A percentile compares a stretch with the other conserved stretches of the same genome.
phyloP scores from a whole-genome alignment of 2,329 filamentous ascomycete species.

The Xylariaceae sp. region DNA sequence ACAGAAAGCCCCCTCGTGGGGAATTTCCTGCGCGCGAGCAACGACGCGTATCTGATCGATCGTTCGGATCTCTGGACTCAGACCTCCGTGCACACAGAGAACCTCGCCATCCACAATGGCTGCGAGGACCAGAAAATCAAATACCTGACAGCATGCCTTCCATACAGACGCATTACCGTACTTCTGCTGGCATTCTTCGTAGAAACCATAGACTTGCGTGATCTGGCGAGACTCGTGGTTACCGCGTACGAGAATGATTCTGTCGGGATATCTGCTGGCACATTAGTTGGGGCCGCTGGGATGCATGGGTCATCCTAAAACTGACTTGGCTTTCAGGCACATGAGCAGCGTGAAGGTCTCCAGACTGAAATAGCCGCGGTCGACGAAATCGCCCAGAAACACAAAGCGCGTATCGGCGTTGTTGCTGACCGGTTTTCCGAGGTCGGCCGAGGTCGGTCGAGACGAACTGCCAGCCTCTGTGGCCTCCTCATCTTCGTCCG shows the following conservation, averaged over 20 bases:
- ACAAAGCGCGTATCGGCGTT: slow-evolving; percentile 49
- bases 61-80: slow-evolving; percentile 86
- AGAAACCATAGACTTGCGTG: slow-evolving; percentile 97
- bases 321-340: slow-evolving; percentile 73
- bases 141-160: slow-evolving; percentile 99
- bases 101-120: slow-evolving; percentile 98
- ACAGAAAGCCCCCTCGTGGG: slow-evolving; percentile 96
- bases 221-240: slow-evolving; percentile 98
- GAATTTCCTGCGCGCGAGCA: slow-evolving; percentile 93
- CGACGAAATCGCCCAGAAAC: slow-evolving; percentile 83
- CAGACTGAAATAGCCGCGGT: slow-evolving; percentile 93
- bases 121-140: slow-evolving; percentile 92
- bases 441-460: slow-evolving; percentile 21
- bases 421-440: slow-evolving; percentile 8
- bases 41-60: slow-evolving; percentile 99
- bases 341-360: slow-evolving; percentile 97
- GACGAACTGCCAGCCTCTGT: slow-evolving; percentile 28
- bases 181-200: slow-evolving; percentile 96
- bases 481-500: slow-evolving; percentile 39
- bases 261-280: slow-evolving; percentile 89
- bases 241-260: slow-evolving; percentile 91
- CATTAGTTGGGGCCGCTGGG: no score
- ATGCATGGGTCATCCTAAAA: no score
- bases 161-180: slow-evolving; percentile 99
- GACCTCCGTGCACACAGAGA: slow-evolving; percentile 91